Conservation (phyloP, 2,329 filamentous ascomycete species). For the Cladosporium colombiae region DNA sequence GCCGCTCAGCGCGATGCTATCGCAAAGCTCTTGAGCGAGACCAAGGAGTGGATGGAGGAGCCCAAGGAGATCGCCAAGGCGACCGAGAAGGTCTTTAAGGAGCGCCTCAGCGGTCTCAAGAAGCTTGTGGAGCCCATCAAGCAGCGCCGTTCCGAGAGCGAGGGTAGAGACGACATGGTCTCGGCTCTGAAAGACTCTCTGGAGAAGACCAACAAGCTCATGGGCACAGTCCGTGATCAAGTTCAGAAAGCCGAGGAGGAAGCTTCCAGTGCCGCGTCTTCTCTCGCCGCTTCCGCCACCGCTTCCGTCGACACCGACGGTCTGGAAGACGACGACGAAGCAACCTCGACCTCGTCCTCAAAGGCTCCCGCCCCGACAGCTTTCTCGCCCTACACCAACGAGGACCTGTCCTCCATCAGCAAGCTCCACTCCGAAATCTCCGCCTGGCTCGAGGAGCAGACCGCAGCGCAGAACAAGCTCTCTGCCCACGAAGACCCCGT, state of each 20-base stretch:
- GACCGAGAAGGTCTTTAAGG: constrained; percentile 70
- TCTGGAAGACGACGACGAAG: constrained; percentile 11
- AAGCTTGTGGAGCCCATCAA: constrained; percentile 76
- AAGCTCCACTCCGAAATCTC: constrained; percentile 62
- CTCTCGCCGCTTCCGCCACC: constrained; percentile 37
- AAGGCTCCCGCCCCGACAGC: constrained; percentile 37
- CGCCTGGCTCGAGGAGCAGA: constrained; percentile 74
- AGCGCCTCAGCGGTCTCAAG: constrained; percentile 74
- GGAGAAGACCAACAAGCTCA: constrained; percentile 68
- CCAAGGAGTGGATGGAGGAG: constrained; percentile 88
- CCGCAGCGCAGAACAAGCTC: constrained; percentile 70
- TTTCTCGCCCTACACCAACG: constrained; percentile 68
- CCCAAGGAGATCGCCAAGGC: constrained; percentile 70
- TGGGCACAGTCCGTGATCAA: constrained; percentile 68
- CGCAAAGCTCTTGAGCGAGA: constrained; percentile 65
- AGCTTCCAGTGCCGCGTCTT: constrained; percentile 46
- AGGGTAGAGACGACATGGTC: constrained; percentile 69
- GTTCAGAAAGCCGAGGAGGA: constrained; percentile 61
- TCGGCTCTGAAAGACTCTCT: constrained; percentile 69
- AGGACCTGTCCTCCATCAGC: constrained; percentile 69
- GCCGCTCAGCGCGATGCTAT: constrained; percentile 66
- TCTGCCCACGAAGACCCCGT: constrained; percentile 71
- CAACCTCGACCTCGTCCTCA: constrained; percentile 4
- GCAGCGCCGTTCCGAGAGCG: constrained; percentile 70
- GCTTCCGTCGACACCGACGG: constrained; percentile 49